Percentiles rank a stretch among this genome's conserved stretches.
Conservation (phyloP, 2,329 filamentous ascomycete genomes). For the Sporothrix inflata region DNA sequence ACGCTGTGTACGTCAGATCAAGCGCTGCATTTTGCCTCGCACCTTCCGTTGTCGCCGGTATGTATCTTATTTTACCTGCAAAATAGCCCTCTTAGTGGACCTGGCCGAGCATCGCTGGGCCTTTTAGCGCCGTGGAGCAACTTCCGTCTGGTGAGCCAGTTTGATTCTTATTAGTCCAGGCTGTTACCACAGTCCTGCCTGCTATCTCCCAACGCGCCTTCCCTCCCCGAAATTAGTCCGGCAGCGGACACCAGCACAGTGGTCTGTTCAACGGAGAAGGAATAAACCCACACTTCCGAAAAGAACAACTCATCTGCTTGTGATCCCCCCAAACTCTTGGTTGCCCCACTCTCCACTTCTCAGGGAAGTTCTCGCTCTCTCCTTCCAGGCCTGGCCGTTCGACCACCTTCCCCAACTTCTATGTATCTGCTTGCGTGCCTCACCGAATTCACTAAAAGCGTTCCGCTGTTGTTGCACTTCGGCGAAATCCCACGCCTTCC, state of each 20-base stretch:
- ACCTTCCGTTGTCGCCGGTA: background rate
- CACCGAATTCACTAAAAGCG: background rate
- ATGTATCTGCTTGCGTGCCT: background rate
- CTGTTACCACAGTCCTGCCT: background rate
- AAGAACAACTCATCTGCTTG: constrained; percentile 11
- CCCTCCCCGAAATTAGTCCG: constrained; percentile 22
- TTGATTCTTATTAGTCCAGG: background rate
- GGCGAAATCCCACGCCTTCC: constrained; percentile 16
- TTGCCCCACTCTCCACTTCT: background rate
- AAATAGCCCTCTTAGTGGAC: background rate
- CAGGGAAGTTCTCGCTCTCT: constrained; percentile 5
- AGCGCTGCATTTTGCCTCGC: background rate
- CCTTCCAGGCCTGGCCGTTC: constrained; percentile 12
- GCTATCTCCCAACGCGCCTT: background rate
- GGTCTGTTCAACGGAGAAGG: constrained; percentile 1
- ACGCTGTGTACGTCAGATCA: background rate
- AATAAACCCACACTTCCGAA: constrained; percentile 17
- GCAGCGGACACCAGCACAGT: constrained; percentile 1
- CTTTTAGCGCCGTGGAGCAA: background rate
- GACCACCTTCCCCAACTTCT: constrained; percentile 19
- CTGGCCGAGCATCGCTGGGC: background rate
- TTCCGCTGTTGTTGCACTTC: background rate
- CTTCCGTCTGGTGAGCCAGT: background rate
- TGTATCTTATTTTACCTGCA: constrained; percentile 9
- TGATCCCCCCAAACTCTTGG: constrained; percentile 6